A percentile compares a stretch with the other conserved stretches of the same genome.
Evolutionary conservation across 345 rosid genomes (phyloP).

Genomic region (Dipteronia dyeriana): DNA sequence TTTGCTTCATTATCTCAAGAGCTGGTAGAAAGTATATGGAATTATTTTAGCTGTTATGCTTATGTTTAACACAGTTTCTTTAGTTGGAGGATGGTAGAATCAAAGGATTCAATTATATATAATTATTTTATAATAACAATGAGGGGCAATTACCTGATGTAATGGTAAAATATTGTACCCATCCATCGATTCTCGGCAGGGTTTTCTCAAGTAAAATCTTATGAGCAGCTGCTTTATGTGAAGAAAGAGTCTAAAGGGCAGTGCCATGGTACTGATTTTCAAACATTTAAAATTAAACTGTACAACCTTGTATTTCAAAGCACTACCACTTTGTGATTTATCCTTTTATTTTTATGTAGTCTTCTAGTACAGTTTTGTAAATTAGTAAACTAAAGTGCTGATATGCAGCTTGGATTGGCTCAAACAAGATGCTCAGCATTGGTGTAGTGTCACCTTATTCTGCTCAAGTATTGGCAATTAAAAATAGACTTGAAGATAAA

Average conservation of each 20-base stretch:
- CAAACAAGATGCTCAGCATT: conserved; percentile 31
- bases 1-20: too few species aligned
- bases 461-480: conserved; percentile 42
- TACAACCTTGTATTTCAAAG: background rate
- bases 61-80: background rate
- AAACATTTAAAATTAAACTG: background rate
- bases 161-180: background rate
- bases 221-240: background rate
- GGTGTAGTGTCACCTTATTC: conserved; percentile 48
- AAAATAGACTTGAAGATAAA: conserved; percentile 27
- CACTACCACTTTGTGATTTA: background rate
- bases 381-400: too few species aligned
- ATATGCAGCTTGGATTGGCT: conserved; percentile 31
- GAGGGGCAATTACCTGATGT: too few species aligned
- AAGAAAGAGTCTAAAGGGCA: background rate
- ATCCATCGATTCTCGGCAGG: background rate
- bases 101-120: background rate
- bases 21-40: too few species aligned
- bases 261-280: background rate
- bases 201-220: background rate
- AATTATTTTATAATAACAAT: too few species aligned
- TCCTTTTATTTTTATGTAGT: background rate
- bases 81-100: background rate
- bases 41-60: too few species aligned
- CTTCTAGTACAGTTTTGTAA: background rate